Evolutionary conservation across 148 eudicot species (phyloP).

Genomic region (Rhododendron mucronatum): DNA sequence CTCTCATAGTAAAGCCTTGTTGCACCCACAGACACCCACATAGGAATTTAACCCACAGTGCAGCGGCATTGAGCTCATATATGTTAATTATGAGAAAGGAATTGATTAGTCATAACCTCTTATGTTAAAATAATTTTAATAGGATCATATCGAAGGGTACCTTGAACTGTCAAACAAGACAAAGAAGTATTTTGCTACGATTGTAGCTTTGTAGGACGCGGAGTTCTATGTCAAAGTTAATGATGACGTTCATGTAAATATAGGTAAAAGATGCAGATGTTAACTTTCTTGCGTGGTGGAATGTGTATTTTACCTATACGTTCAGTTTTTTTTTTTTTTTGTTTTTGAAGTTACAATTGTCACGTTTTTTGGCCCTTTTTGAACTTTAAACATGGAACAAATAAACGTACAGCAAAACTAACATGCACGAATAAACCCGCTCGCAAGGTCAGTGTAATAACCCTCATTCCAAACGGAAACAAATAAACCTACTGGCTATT

Average conservation of each 20-base stretch:
- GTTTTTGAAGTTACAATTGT: no score
- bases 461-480: no score
- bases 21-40: neutral
- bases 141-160: constrained; percentile 89
- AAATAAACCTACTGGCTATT: no score
- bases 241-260: constrained; percentile 86
- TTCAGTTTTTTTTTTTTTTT: no score
- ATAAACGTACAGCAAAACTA: no score
- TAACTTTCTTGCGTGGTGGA: neutral
- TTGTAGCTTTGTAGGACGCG: constrained; percentile 77
- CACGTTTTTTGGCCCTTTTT: no score
- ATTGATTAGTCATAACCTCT: constrained; percentile 12
- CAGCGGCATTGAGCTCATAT: neutral
- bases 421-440: no score
- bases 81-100: neutral
- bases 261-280: constrained; percentile 40
- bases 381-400: no score
- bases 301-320: neutral
- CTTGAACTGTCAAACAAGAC: constrained; percentile 84
- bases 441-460: no score
- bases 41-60: neutral
- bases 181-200: constrained; percentile 68
- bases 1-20: neutral
- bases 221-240: constrained; percentile 85
- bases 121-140: constrained; percentile 8